These are phyloP conservation scores for Astrothelium macrocarpum DNA, from an alignment of 495 filamentous ascomycete species.

Conservation along the genomic window DNA sequence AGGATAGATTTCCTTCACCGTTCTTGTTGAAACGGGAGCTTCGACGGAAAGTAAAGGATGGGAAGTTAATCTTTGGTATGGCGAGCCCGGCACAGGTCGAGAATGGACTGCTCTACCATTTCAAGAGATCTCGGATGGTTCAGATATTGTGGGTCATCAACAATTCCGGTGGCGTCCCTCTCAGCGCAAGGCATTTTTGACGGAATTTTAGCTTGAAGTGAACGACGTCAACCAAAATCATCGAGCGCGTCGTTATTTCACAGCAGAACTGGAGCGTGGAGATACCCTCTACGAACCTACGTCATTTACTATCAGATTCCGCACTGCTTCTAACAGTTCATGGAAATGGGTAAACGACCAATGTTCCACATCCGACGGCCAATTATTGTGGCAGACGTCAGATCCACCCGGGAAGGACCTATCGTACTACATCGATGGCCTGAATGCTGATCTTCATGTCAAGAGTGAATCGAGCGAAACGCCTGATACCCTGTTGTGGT, in stretches of 20 bases:
- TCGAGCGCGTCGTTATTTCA: slow-evolving; percentile 34
- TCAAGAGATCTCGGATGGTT: slow-evolving; percentile 34
- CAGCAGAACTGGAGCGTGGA: slow-evolving; percentile 19
- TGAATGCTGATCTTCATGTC: slow-evolving; percentile 51
- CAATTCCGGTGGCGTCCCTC: slow-evolving; percentile 1
- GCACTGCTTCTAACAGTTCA: slow-evolving; percentile 39
- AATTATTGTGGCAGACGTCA: slow-evolving; percentile 40
- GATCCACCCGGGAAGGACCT: slow-evolving; percentile 37
- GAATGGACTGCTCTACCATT: neutral
- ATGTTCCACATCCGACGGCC: slow-evolving; percentile 42
- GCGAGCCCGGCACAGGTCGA: neutral
- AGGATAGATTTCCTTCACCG: slow-evolving; percentile 49
- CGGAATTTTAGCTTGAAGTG: slow-evolving; percentile 36
- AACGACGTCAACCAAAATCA: slow-evolving; percentile 11
- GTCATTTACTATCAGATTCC: slow-evolving; percentile 69
- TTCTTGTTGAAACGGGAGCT: slow-evolving; percentile 56
- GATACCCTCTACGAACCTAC: slow-evolving; percentile 19
- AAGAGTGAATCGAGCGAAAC: slow-evolving; percentile 52
- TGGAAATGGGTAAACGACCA: slow-evolving; percentile 67
- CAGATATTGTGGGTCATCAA: slow-evolving; percentile 27
- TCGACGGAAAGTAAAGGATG: slow-evolving; percentile 47
- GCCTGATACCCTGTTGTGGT: slow-evolving; percentile 64
- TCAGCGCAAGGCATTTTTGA: neutral
- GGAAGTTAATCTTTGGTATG: slow-evolving; percentile 62
- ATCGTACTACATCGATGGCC: slow-evolving; percentile 47